Conservation (phyloP, 1,284 basidiomycete species). For the Meira miltonrushii region DNA sequence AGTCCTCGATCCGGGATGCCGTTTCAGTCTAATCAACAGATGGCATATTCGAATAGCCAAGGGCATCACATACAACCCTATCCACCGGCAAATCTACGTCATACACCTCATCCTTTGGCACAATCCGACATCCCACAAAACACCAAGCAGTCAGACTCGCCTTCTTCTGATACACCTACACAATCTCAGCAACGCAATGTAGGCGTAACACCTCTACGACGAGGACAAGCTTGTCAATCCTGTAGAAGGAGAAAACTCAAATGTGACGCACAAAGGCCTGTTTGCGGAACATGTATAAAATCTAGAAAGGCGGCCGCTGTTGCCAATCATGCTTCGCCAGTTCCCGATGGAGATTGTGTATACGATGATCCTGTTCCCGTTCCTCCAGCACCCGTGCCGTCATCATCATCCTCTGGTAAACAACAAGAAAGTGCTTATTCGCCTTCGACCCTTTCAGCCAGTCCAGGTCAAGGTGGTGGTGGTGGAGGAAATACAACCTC, state of each 20-base stretch:
- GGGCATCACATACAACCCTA: too few species aligned
- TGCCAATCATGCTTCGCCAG: constrained; percentile 14
- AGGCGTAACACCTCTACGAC: constrained; percentile 9
- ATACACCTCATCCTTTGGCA: neutral
- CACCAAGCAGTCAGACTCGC: too few species aligned
- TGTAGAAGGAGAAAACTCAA: constrained; percentile 18
- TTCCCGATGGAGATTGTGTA: constrained; percentile 18
- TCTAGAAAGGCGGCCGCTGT: constrained; percentile 14
- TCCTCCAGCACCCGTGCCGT: neutral
- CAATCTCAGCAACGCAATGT: neutral
- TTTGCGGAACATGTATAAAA: constrained; percentile 17
- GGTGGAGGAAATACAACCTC: too few species aligned
- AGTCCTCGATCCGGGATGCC: too few species aligned
- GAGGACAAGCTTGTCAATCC: constrained; percentile 17
- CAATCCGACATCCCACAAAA: neutral
- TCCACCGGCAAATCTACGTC: neutral
- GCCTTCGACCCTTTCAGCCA: too few species aligned
- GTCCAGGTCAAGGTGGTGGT: too few species aligned
- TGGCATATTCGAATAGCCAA: too few species aligned
- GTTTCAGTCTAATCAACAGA: too few species aligned
- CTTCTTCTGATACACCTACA: too few species aligned
- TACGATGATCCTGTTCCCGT: constrained; percentile 13
- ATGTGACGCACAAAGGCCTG: constrained; percentile 20
- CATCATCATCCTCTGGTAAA: neutral
- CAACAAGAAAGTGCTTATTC: neutral